A percentile compares a stretch with the other conserved stretches of the same genome.
Conservation (phyloP, 768 basidiomycete species). For the Tylopilus sp. region DNA sequence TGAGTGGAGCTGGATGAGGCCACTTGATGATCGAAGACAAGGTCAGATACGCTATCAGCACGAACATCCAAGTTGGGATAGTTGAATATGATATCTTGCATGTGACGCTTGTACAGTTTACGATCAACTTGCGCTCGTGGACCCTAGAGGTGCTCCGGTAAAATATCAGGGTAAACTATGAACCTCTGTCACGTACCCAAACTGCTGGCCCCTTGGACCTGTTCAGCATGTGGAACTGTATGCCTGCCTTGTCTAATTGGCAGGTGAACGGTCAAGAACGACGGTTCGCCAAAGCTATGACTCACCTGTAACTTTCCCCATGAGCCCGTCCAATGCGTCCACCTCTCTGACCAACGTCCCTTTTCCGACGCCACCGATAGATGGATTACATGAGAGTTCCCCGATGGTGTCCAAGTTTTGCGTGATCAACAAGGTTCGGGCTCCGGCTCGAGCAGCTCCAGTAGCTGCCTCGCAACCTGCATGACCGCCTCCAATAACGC, state of each 20-base stretch:
- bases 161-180: background rate
- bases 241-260: constrained; percentile 75
- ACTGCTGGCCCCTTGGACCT: constrained; percentile 84
- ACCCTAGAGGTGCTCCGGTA: constrained; percentile 47
- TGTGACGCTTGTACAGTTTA: constrained; percentile 75
- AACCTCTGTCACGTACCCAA: constrained; percentile 57
- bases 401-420: constrained; percentile 81
- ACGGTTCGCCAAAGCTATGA: background rate
- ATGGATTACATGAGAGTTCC: constrained; percentile 87
- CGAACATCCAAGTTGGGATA: constrained; percentile 70
- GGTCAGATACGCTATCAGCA: constrained; percentile 75
- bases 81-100: constrained; percentile 64
- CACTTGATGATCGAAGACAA: constrained; percentile 55
- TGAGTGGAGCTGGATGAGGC: constrained; percentile 22
- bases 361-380: constrained; percentile 89
- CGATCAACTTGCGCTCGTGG: constrained; percentile 88
- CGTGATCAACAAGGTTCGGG: constrained; percentile 76
- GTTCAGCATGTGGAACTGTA: constrained; percentile 86
- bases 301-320: constrained; percentile 78
- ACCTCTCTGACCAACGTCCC: constrained; percentile 89
- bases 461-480: constrained; percentile 92
- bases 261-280: background rate
- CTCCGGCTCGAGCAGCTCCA: constrained; percentile 80
- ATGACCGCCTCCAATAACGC: constrained; percentile 89
- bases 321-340: constrained; percentile 85